Evolutionary conservation across 1,139 yeast genomes (phyloP).

Genomic region (Zygotorulaspora mrakii): DNA sequence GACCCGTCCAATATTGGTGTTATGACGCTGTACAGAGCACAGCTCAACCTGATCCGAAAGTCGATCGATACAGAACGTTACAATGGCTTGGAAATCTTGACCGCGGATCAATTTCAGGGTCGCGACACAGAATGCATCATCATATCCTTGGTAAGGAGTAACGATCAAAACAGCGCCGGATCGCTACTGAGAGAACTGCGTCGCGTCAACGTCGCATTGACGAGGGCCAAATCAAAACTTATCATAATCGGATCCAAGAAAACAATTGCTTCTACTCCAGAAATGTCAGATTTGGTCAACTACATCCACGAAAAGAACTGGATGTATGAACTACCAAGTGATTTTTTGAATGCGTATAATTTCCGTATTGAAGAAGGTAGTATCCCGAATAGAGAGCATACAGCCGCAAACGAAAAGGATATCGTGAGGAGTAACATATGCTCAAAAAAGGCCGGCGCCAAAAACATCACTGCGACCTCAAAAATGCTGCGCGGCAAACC

Average conservation of each 20-base stretch:
- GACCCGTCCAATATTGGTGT: conserved; percentile 61
- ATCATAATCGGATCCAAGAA: conserved; percentile 73
- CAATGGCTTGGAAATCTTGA: conserved; percentile 64
- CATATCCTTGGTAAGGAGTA: conserved; percentile 82
- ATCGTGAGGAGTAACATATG: neutral
- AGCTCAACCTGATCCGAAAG: conserved; percentile 54
- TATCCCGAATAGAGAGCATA: too few relatives aligned
- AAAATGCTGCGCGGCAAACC: conserved; percentile 22
- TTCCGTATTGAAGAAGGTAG: too few relatives aligned
- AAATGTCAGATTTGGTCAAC: conserved; percentile 59
- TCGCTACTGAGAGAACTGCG: conserved; percentile 84
- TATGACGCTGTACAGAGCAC: conserved; percentile 85
- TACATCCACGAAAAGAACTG: conserved; percentile 59
- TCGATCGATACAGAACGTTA: conserved; percentile 39
- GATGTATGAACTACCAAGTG: conserved; percentile 44
- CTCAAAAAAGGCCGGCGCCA: conserved; percentile 5
- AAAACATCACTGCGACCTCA: conserved; percentile 17
- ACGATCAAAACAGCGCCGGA: conserved; percentile 64
- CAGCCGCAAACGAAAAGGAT: too few relatives aligned
- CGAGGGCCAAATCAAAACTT: conserved; percentile 82
- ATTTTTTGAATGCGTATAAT: conserved; percentile 22
- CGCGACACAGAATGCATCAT: conserved; percentile 89
- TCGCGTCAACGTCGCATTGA: conserved; percentile 88
- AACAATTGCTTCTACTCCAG: conserved; percentile 55
- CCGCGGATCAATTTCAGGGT: conserved; percentile 97